These are phyloP conservation scores for Glarea lozoyensis DNA, from an alignment of 495 filamentous ascomycete species.

Conservation along the genomic window DNA sequence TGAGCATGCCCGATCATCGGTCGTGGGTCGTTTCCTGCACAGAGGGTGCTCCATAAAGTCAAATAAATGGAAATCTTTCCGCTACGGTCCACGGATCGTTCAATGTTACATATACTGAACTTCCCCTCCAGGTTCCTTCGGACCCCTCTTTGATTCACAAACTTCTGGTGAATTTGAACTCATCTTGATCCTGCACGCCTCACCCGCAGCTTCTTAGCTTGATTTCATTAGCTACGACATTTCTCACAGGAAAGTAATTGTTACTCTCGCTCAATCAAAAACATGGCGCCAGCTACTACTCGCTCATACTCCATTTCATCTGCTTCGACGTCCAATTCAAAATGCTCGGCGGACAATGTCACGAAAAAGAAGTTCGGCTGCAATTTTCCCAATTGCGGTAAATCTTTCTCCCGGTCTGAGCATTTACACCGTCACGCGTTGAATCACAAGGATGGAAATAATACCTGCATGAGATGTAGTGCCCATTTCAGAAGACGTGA, in stretches of 20 bases:
- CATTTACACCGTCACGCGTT: conserved; percentile 50
- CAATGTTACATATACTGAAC: background rate
- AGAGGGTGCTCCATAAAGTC: background rate
- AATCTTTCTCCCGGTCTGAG: conserved; percentile 49
- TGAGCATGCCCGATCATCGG: conserved; percentile 1
- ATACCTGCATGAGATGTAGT: conserved; percentile 45
- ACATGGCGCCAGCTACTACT: conserved; percentile 16
- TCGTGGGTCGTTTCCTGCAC: background rate
- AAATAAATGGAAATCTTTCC: too few relatives aligned
- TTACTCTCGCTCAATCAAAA: too few relatives aligned
- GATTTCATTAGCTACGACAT: too few relatives aligned
- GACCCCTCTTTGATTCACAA: background rate
- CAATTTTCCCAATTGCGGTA: conserved; percentile 36
- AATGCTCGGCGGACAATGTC: conserved; percentile 30
- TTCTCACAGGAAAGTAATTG: too few relatives aligned
- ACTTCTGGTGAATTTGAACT: background rate
- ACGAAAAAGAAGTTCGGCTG: conserved; percentile 36
- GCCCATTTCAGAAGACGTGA: conserved; percentile 50
- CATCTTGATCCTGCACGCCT: too few relatives aligned
- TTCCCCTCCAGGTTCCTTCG: background rate
- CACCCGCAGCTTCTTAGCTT: too few relatives aligned
- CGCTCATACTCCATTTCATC: conserved; percentile 17
- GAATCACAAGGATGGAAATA: conserved; percentile 46
- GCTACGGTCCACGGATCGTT: too few relatives aligned
- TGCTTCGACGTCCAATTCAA: conserved; percentile 13